Conservation (phyloP, 768 basidiomycete species). For the Kwoniella sp. region DNA sequence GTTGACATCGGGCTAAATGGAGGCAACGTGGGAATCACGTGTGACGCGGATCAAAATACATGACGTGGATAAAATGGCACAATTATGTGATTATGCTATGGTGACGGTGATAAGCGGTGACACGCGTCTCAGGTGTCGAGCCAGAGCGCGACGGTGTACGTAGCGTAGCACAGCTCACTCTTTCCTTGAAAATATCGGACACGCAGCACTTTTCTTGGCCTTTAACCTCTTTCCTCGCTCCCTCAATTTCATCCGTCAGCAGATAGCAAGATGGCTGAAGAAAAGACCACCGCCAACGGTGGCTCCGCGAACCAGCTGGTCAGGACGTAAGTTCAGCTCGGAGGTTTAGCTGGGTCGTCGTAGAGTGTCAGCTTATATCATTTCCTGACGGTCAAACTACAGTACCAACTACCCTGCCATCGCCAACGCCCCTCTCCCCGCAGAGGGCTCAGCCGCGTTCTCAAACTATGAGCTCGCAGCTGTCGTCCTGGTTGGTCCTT, state of each 20-base stretch:
- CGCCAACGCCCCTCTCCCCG: constrained; percentile 54
- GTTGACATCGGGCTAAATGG: too few species aligned
- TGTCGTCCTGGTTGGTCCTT: constrained; percentile 78
- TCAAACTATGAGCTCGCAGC: constrained; percentile 67
- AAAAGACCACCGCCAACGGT: constrained; percentile 16
- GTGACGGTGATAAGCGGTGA: too few species aligned
- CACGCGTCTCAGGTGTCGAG: too few species aligned
- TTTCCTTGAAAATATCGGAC: neutral
- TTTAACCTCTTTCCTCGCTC: neutral
- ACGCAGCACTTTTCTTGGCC: neutral
- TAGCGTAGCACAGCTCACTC: too few species aligned
- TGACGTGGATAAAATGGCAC: too few species aligned
- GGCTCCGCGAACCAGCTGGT: constrained; percentile 1
- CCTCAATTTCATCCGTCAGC: neutral
- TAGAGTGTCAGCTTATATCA: too few species aligned
- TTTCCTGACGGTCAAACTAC: neutral
- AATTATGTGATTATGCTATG: too few species aligned
- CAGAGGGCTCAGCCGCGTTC: constrained; percentile 56
- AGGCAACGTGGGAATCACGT: too few species aligned
- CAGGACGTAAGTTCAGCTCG: constrained; percentile 23
- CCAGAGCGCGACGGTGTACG: too few species aligned
- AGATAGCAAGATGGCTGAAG: constrained; percentile 19
- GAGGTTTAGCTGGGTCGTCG: too few species aligned
- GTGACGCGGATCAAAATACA: too few species aligned
- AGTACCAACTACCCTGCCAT: constrained; percentile 52